phyloP scores from a whole-genome alignment of 2,329 filamentous ascomycete species.

The Cladophialophora immunda region DNA sequence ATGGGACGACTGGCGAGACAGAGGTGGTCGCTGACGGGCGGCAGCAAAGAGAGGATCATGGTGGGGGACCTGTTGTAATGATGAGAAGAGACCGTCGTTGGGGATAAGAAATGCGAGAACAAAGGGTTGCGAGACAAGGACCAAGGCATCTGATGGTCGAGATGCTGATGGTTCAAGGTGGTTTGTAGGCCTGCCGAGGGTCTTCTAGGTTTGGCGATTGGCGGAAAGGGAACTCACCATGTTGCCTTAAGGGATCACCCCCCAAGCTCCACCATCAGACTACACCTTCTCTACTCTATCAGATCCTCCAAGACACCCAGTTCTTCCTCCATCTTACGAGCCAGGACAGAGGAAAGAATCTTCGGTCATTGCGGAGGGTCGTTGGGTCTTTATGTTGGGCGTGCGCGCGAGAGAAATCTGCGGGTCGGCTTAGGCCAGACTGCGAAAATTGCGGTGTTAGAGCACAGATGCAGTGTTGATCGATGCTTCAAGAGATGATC shows the following conservation, averaged over 20 bases:
- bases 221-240: constrained; percentile 23
- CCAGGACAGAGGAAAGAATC: background rate
- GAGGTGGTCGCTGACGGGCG: constrained; percentile 27
- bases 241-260: constrained; percentile 15
- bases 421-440: constrained; percentile 8
- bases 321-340: constrained; percentile 14
- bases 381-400: constrained; percentile 10
- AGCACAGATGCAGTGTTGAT: background rate
- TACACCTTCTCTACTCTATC: constrained; percentile 19
- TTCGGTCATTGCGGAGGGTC: constrained; percentile 8
- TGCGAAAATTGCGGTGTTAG: constrained; percentile 2
- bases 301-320: background rate
- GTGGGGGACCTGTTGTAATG: constrained; percentile 40
- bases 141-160: background rate
- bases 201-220: constrained; percentile 19
- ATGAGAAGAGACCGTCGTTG: constrained; percentile 2
- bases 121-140: background rate
- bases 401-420: background rate
- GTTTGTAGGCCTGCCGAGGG: background rate
- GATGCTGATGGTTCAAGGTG: constrained; percentile 3
- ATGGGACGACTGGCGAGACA: constrained; percentile 33
- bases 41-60: constrained; percentile 31
- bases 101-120: background rate
- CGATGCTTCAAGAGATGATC: constrained; percentile 21
- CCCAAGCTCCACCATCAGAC: constrained; percentile 5